A percentile compares a stretch with the other conserved stretches of the same genome.
Evolutionary conservation across 2,329 filamentous ascomycete genomes (phyloP).

Genomic region (Cyphellophora attinorum): DNA sequence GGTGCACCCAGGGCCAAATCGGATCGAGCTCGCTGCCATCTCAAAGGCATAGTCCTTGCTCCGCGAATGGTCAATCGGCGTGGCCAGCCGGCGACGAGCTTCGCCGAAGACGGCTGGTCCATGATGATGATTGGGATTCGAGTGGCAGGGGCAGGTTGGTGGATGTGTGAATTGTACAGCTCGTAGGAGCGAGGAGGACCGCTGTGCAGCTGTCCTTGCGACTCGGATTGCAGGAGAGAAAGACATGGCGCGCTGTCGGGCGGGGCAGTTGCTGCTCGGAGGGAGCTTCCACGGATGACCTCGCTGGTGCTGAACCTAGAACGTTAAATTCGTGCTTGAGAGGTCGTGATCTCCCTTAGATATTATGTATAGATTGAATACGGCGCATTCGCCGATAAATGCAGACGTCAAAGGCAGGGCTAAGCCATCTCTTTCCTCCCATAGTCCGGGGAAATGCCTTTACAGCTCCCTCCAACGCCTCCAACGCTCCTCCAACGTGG

Average conservation of each 20-base stretch:
- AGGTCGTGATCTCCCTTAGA: no score
- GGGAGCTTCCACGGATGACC: neutral
- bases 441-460: no score
- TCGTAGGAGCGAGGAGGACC: conserved; percentile 56
- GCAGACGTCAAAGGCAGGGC: no score
- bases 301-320: neutral
- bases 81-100: conserved; percentile 58
- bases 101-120: conserved; percentile 39
- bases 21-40: conserved; percentile 91
- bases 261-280: neutral
- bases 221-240: conserved; percentile 33
- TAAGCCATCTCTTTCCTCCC: no score
- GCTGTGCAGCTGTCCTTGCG: conserved; percentile 35
- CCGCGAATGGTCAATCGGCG: conserved; percentile 59
- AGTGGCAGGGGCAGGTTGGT: conserved; percentile 83
- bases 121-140: conserved; percentile 68
- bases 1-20: conserved; percentile 86
- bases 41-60: conserved; percentile 98
- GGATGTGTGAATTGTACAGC: conserved; percentile 89
- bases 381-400: no score
- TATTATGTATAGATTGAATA: no score
- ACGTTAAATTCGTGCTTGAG: no score
- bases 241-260: conserved; percentile 14
- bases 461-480: no score
- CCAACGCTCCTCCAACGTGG: no score